Conservation (phyloP, 2,329 filamentous ascomycete species). For the Sporothrix brunneoviolacea region DNA sequence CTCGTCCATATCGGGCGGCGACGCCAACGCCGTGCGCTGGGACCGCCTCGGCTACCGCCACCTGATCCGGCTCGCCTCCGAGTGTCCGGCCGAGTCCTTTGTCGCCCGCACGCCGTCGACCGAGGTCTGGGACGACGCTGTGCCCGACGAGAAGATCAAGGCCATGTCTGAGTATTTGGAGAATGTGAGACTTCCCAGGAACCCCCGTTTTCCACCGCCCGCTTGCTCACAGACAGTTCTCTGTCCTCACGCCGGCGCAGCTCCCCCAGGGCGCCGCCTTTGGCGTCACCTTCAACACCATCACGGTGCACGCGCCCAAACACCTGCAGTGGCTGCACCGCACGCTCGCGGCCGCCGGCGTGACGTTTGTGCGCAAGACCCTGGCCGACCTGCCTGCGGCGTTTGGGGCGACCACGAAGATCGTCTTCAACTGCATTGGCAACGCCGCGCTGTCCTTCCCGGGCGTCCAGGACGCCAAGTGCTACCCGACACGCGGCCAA, state of each 20-base stretch:
- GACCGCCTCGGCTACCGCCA: slow-evolving; percentile 34
- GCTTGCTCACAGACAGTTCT: no score
- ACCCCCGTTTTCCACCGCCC: no score
- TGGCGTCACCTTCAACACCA: slow-evolving; percentile 30
- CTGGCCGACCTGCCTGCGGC: slow-evolving; percentile 24
- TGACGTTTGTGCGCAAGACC: slow-evolving; percentile 27
- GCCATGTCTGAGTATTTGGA: slow-evolving; percentile 35
- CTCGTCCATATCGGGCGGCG: slow-evolving; percentile 36
- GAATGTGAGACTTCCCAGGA: slow-evolving; percentile 24
- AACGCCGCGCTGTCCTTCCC: slow-evolving; percentile 26
- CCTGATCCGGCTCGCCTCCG: slow-evolving; percentile 28
- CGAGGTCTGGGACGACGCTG: slow-evolving; percentile 35
- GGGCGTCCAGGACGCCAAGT: slow-evolving; percentile 32
- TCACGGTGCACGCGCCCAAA: slow-evolving; percentile 32
- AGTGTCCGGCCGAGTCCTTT: slow-evolving; percentile 26
- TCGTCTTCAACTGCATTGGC: slow-evolving; percentile 19
- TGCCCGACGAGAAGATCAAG: slow-evolving; percentile 34
- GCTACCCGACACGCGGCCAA: slow-evolving; percentile 36
- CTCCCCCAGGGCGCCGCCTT: slow-evolving; percentile 29
- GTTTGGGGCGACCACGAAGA: slow-evolving; percentile 23
- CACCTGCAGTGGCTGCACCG: slow-evolving; percentile 29
- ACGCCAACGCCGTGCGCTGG: slow-evolving; percentile 36
- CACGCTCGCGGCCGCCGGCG: slow-evolving; percentile 24
- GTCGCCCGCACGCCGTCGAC: slow-evolving; percentile 32
- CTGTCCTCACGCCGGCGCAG: slow-evolving; percentile 23